Base-by-base conservation (phyloP, 371 early-diverging fungal species). In the Mortierella sp. region DNA sequence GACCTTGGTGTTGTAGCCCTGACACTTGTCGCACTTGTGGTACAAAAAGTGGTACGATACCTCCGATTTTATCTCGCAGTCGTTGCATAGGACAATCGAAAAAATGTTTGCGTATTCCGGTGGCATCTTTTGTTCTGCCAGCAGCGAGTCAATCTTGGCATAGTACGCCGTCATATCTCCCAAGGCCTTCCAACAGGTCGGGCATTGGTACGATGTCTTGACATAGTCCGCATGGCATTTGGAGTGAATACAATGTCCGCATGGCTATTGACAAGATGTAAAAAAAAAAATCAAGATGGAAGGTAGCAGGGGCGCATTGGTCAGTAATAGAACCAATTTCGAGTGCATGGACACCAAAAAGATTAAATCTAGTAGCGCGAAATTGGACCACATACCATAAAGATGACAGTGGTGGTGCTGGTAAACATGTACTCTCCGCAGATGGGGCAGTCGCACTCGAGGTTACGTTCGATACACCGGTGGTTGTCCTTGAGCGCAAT, bases 361-460 rank as follows among this genome's bases (percentile, higher is more conserved):
- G 44, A 22, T 19, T 40, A 14, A 45, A 11, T 19, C 34, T 47
- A 4, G n/a, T 24, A 34, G n/a, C n/a, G n/a, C n/a, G n/a, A n/a
- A n/a, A n/a, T n/a, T n/a, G n/a, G n/a, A n/a, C n/a, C n/a, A n/a
- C n/a, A n/a, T 90, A 95, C 95, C 96, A 97, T 96, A 73, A 95
- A 95, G 22, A 96, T 93, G 1, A 96, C 94, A 4, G 91, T 93
- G 11, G 92, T 91, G 1, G 94, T 94, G 44, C 92, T 92, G 0
- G 96, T 97, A 74, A 97, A 97, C 91, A 99, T 92, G 85, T 93
- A 95, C 80, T 99, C 99, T 48, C 97, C 96, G 87, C 99, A 99
- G 67, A 99, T 98, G 0, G 98, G 98, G 77, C 99, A 99, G 86
- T 97, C 96, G 68, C 93, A 90, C 73, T 97, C 96, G 44, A 98